A percentile compares a stretch with the other conserved stretches of the same genome.
Evolutionary conservation across 768 basidiomycete genomes (phyloP).

Genomic region (Rhizopogon vinicolor): DNA sequence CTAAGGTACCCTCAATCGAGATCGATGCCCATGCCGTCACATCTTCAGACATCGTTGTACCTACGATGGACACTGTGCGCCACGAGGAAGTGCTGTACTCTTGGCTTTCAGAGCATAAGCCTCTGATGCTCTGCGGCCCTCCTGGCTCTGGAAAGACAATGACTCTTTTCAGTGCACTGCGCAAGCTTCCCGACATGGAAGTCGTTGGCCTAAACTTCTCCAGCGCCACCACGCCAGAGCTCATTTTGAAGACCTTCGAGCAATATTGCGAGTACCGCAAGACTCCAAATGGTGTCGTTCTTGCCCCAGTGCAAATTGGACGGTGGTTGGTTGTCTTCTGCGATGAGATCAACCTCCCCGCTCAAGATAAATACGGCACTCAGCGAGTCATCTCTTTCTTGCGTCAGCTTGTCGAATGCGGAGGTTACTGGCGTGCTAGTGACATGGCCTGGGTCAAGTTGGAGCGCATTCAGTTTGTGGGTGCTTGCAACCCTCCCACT

Average conservation of each 20-base stretch:
- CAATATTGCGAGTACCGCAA: conserved; percentile 99
- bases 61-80: conserved; percentile 96
- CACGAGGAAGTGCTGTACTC: conserved; percentile 99
- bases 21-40: conserved; percentile 97
- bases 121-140: conserved; percentile 95
- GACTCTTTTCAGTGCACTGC: conserved; percentile 96
- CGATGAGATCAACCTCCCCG: conserved; percentile 98
- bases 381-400: conserved; percentile 98
- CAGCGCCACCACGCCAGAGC: conserved; percentile 95
- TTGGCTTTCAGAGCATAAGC: conserved; percentile 98
- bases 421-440: conserved; percentile 90
- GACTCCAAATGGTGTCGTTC: conserved; percentile 95
- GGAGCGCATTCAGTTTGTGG: conserved; percentile 99
- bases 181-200: conserved; percentile 98
- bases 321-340: conserved; percentile 99
- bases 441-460: conserved; percentile 98
- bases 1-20: conserved; percentile 89
- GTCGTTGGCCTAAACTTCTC: conserved; percentile 99
- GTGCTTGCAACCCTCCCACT: conserved; percentile 98
- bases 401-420: conserved; percentile 90
- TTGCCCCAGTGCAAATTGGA: conserved; percentile 91
- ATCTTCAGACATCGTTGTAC: conserved; percentile 94
- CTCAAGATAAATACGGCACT: conserved; percentile 96
- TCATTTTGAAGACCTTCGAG: conserved; percentile 98
- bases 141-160: conserved; percentile 99